Conservation (phyloP, 331 rosid species). For the Prunus yedoensis region DNA sequence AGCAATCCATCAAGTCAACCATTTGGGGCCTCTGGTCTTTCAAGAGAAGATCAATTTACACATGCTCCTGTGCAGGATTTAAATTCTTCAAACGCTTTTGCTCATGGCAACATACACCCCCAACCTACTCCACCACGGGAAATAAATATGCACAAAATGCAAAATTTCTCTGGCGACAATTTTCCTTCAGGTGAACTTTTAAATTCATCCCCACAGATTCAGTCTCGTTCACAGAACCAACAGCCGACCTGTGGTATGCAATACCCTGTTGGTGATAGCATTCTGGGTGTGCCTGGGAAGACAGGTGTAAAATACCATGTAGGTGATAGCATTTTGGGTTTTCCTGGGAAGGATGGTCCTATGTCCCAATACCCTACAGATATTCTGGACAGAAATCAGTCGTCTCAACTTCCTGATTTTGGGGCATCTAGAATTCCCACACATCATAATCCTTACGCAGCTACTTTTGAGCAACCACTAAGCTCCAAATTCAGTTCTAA, state of each 20-base stretch:
- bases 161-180: conserved; percentile 38
- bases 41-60: conserved; percentile 44
- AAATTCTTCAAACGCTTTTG: conserved; percentile 42
- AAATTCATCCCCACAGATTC: conserved; percentile 48
- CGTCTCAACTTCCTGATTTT: conserved; percentile 41
- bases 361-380: conserved; percentile 54
- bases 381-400: conserved; percentile 46
- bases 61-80: conserved; percentile 42
- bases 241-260: conserved; percentile 45
- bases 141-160: conserved; percentile 36
- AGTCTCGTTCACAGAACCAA: conserved; percentile 51
- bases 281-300: conserved; percentile 48
- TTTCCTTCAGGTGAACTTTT: conserved; percentile 48
- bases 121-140: conserved; percentile 55
- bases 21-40: conserved; percentile 30
- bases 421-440: conserved; percentile 62
- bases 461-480: conserved; percentile 85
- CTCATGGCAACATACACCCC: conserved; percentile 43
- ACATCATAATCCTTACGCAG: conserved; percentile 78
- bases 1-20: conserved; percentile 44
- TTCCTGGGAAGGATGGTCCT: conserved; percentile 47
- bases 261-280: conserved; percentile 46
- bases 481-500: conserved; percentile 62
- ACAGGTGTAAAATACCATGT: conserved; percentile 45
- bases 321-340: conserved; percentile 44